Evolutionary conservation across 1,139 yeast species (phyloP), one percentile per base, ranked within the genome.

Genomic region (Yamadazyma jaroonii): DNA sequence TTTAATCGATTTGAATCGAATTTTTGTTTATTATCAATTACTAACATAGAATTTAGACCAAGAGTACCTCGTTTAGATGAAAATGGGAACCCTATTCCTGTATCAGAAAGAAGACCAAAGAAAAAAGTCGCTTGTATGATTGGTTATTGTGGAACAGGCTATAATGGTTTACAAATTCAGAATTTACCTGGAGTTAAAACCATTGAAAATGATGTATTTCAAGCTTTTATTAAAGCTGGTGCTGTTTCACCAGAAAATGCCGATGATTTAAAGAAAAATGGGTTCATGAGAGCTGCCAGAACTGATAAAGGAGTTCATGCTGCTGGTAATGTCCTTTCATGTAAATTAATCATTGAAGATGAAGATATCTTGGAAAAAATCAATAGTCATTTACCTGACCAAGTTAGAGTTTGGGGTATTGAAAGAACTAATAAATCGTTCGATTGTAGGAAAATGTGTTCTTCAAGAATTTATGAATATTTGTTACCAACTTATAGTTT

Each of bases 261-360:
- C 3, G 83, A 81, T 45, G 98, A 92, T 58, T 79, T 94, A 49
- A 89, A 87, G 57, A 92, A 92, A 57, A 81, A 83, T 39, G 90
- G 94, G 0, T 86, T 94, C 53, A 84, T 87, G 86, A 77, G 99
- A 53, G 96, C 97, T 32, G 98, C 98, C 3, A 75, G 98, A 61
- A 92, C 99, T 4, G 99, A 92, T 59, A 94, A 92, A 62, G 99
- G 98, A 44, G 99, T 92, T 11, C 99, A 92, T 62, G 98, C 99
- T 20, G 97, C 97, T 4, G 97, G 98, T 21, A 92, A 92, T 57
- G 89, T 92, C 23, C 79, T 94, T 31, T 85, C 96, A 7, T 70
- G 88, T 52, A 92, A 92, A 57, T 67, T 92, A 69, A 89, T 90
- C 52, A 77, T 90, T 41, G 97, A 90, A 57, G 97, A 90, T 53